Percentiles rank a stretch among this genome's conserved stretches.
phyloP scores from a whole-genome alignment of 345 rosid species.

The Noccaea bulbosa region DNA sequence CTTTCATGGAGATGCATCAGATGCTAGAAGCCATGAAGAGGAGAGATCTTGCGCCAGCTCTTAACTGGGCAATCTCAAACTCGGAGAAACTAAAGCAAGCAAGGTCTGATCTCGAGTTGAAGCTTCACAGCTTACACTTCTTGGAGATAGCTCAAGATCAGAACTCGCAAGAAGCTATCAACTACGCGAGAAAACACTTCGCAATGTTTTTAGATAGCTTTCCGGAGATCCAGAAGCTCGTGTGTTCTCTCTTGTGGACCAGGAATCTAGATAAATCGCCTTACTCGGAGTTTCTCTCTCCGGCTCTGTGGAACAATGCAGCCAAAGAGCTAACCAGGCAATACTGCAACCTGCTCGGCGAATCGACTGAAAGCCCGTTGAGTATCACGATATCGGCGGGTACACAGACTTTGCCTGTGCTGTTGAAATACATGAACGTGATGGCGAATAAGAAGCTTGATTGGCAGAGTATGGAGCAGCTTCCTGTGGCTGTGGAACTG shows the following conservation, averaged over 20 bases:
- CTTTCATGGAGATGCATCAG: conserved; percentile 63
- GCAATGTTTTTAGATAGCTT: conserved; percentile 50
- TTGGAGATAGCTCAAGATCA: conserved; percentile 56
- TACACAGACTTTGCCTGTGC: conserved; percentile 62
- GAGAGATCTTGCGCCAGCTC: conserved; percentile 62
- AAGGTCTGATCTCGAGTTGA: conserved; percentile 67
- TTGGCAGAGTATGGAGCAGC: conserved; percentile 68
- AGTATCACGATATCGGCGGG: conserved; percentile 67
- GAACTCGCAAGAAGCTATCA: conserved; percentile 58
- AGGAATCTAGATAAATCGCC: conserved; percentile 61
- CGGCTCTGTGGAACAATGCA: conserved; percentile 57
- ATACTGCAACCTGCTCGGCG: conserved; percentile 68
- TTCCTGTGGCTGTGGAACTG: conserved; percentile 70
- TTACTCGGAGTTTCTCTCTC: conserved; percentile 54
- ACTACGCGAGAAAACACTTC: conserved; percentile 57
- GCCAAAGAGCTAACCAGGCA: conserved; percentile 64
- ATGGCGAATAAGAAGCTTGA: conserved; percentile 70
- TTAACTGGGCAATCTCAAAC: conserved; percentile 61
- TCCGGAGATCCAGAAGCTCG: conserved; percentile 61
- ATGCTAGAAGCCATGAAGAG: conserved; percentile 64
- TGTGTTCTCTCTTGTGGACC: conserved; percentile 65
- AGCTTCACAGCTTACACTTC: conserved; percentile 69
- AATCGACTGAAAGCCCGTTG: conserved; percentile 64
- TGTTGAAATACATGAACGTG: conserved; percentile 73
- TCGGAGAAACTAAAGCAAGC: conserved; percentile 59